Percentiles rank a stretch among this genome's conserved stretches.
phyloP scores from a whole-genome alignment of 1,284 basidiomycete genomes.

The Cutaneotrichosporon sp. region DNA sequence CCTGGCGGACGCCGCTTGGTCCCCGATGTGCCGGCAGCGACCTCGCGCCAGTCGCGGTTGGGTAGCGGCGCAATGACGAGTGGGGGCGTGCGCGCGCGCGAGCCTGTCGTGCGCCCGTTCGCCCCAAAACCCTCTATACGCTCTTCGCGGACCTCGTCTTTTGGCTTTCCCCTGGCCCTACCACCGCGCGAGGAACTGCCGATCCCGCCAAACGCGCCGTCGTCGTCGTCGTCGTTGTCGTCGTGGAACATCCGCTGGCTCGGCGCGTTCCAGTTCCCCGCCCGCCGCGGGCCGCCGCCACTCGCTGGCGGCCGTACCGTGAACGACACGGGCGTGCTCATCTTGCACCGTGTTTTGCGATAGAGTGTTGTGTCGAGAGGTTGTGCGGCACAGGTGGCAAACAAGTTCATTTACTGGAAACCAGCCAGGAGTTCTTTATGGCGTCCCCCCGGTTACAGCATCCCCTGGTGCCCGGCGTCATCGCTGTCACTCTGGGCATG shows the following conservation, averaged over 20 bases:
- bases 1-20: constrained; percentile 50
- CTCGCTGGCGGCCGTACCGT: constrained; percentile 38
- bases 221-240: constrained; percentile 38
- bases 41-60: constrained; percentile 82
- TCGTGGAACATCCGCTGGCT: constrained; percentile 38
- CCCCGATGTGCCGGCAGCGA: constrained; percentile 29
- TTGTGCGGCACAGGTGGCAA: not conserved
- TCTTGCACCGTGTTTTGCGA: constrained; percentile 19
- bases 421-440: not conserved
- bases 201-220: constrained; percentile 13
- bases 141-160: constrained; percentile 52
- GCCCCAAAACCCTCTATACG: constrained; percentile 64
- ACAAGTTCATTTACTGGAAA: not conserved
- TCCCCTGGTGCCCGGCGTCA: not conserved
- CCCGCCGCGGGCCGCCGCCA: too few species aligned
- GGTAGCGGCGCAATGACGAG: constrained; percentile 76
- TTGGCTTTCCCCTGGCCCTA: not conserved
- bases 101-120: constrained; percentile 48
- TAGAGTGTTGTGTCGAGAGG: not conserved
- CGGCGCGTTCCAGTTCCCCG: constrained; percentile 22
- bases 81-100: constrained; percentile 55
- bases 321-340: constrained; percentile 46
- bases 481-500: not conserved
- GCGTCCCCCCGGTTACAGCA: not conserved
- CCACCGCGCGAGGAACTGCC: not conserved